phyloP scores from a whole-genome alignment of 768 basidiomycete genomes.

The Clitopilus hobsonii region DNA sequence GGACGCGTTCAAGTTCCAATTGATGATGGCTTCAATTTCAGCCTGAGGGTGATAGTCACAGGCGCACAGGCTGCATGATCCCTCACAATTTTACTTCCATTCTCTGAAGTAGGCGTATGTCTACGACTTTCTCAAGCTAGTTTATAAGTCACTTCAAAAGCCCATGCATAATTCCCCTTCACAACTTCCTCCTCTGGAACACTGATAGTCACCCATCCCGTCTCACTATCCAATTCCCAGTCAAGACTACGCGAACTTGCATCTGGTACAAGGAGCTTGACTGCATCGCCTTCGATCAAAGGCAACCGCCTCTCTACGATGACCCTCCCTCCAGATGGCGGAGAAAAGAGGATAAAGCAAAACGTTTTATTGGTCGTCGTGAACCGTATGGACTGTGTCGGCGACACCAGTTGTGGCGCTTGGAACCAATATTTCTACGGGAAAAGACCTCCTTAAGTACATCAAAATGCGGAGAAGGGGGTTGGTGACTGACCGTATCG shows the following conservation, averaged over 20 bases:
- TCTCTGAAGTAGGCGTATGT: too few species aligned
- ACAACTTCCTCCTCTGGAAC: conserved; percentile 13
- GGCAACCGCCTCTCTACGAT: conserved; percentile 36
- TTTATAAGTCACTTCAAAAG: conserved; percentile 17
- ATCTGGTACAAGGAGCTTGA: conserved; percentile 34
- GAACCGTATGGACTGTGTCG: conserved; percentile 32
- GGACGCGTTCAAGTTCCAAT: too few species aligned
- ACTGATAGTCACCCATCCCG: conserved; percentile 22
- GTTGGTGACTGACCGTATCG: conserved; percentile 34
- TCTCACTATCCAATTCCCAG: conserved; percentile 23
- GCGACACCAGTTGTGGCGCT: conserved; percentile 12
- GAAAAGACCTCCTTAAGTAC: background rate
- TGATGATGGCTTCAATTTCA: too few species aligned
- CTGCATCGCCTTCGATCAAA: conserved; percentile 34
- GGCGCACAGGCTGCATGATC: too few species aligned
- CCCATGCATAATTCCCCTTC: conserved; percentile 19
- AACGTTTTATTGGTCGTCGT: conserved; percentile 46
- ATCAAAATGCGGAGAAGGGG: background rate
- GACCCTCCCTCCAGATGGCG: conserved; percentile 27
- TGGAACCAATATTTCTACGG: conserved; percentile 45
- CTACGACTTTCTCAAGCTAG: too few species aligned
- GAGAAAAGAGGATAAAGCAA: conserved; percentile 40
- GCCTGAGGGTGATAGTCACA: too few species aligned
- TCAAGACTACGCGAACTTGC: conserved; percentile 13
- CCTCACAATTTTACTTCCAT: too few species aligned